Base-by-base conservation (phyloP, 352 stramenopile species). In the Pythium sukuiense region DNA sequence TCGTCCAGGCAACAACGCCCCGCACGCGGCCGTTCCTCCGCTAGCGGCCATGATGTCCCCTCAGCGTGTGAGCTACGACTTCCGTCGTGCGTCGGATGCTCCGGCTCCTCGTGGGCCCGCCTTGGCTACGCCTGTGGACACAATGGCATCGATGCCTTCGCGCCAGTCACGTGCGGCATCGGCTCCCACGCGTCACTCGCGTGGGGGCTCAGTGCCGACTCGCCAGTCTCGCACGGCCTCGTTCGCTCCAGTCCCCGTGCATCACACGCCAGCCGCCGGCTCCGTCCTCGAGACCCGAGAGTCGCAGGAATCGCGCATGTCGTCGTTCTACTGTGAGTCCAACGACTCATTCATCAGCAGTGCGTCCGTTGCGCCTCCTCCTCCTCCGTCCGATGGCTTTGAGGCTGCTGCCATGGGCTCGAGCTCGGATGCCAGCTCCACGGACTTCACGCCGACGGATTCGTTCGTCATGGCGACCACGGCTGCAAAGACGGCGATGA, bases 321-420 rank as follows among this genome's bases (percentile, higher is more conserved):
- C 63, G 9, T 53, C 54, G 6, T 39, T 53, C 46, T 63, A 54
- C 35, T 30, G 26, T 5, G 49, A 55, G 30, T 61, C 55, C 6
- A 41, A 69, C 37, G 55, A 50, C 24, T 69, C 63, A 14, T 69
- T 69, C 48, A 56, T 69, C 30, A 69, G 55, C 63, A 69, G 55
- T 35, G 55, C 55, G 46, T 69, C 63, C 13, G 63, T 69, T 1
- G 63, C 63, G 20, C 63, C 63, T 13, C 55, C 63, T 29, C 46
- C 32, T 43, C 24, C 30, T 43, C 49, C 32, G 49, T 14, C 33
- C 30, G 55, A 26, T 20, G 41, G 24, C 29, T 55, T 55, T 4
- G 49, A 59, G 24, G 52, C 32, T 11, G 24, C 45, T 30, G 61
- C 43, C 1, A 32, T 55, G 29, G 53, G 52, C n/a, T 43, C 32